Evolutionary conservation across 2,329 filamentous ascomycete genomes (phyloP).

Genomic region (Mariannaea sp.): DNA sequence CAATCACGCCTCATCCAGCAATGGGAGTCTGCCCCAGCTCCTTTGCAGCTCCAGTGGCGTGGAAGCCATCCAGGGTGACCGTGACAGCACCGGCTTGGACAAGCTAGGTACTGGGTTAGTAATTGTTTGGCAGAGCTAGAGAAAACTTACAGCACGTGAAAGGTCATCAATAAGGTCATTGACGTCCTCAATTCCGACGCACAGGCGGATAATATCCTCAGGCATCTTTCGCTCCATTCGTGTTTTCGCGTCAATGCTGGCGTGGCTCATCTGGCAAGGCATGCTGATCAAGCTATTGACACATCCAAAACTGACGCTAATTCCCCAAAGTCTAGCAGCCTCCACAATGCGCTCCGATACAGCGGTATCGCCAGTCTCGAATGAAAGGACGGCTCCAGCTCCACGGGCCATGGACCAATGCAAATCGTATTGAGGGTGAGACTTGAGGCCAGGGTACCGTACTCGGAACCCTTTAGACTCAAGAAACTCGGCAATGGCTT

Average conservation of each 20-base stretch:
- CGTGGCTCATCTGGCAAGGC: slow-evolving; percentile 99
- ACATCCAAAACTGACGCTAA: slow-evolving; percentile 96
- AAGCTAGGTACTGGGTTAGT: slow-evolving; percentile 59
- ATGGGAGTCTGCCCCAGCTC: slow-evolving; percentile 41
- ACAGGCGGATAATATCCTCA: slow-evolving; percentile 93
- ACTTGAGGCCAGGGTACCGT: slow-evolving; percentile 90
- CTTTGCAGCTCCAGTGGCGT: slow-evolving; percentile 56
- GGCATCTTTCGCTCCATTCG: slow-evolving; percentile 87
- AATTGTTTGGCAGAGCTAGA: neutral
- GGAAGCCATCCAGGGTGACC: slow-evolving; percentile 81
- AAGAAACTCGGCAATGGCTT: slow-evolving; percentile 88
- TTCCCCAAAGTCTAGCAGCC: slow-evolving; percentile 87
- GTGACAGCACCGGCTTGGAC: slow-evolving; percentile 93
- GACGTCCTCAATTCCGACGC: slow-evolving; percentile 93
- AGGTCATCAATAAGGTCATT: slow-evolving; percentile 93
- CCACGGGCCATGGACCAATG: slow-evolving; percentile 96
- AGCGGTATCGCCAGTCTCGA: slow-evolving; percentile 87
- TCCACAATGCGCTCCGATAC: slow-evolving; percentile 94
- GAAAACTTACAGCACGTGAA: slow-evolving; percentile 76
- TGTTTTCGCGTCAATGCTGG: slow-evolving; percentile 95
- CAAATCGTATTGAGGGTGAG: slow-evolving; percentile 93
- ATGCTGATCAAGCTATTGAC: slow-evolving; percentile 99
- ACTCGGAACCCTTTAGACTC: slow-evolving; percentile 92
- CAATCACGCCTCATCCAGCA: slow-evolving; percentile 23
- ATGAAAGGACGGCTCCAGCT: slow-evolving; percentile 90